Percentiles rank a stretch among this genome's conserved stretches.
These are phyloP conservation scores for Linnemannia hyalina DNA, from an alignment of 192 early-diverging fungal genomes.

Conservation along the genomic window DNA sequence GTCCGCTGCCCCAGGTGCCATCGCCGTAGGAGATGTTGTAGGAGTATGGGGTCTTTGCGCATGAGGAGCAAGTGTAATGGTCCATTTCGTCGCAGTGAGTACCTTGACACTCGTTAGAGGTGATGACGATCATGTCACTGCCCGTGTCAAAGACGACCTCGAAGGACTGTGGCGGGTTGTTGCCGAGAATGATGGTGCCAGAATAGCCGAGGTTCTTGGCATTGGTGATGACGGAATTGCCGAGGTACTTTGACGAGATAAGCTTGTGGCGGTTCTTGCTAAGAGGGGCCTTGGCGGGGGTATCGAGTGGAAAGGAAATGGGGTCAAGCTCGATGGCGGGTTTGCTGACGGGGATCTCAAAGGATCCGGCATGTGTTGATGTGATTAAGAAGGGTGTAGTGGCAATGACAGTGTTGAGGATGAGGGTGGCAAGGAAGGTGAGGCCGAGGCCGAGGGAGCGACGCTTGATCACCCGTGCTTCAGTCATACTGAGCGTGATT, in stretches of 20 bases:
- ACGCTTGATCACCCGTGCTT: not conserved
- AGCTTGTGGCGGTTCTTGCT: not conserved
- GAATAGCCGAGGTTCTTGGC: constrained; percentile 76
- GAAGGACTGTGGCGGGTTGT: constrained; percentile 87
- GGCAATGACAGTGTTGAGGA: not conserved
- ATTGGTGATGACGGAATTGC: constrained; percentile 23
- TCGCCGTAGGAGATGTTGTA: constrained; percentile 37
- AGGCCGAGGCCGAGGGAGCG: not conserved
- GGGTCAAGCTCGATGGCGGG: not conserved
- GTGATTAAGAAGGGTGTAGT: not conserved
- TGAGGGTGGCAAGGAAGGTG: not conserved
- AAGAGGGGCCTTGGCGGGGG: not conserved
- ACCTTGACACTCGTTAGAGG: constrained; percentile 28
- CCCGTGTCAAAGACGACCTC: constrained; percentile 92
- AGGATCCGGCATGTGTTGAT: constrained; percentile 3
- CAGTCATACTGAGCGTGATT: not conserved
- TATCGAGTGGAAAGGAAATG: constrained; percentile 1
- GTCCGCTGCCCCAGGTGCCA: constrained; percentile 29
- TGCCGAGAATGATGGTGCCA: constrained; percentile 82
- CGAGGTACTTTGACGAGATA: constrained; percentile 25
- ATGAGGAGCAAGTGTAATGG: constrained; percentile 26
- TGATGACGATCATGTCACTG: constrained; percentile 35
- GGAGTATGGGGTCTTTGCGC: constrained; percentile 29
- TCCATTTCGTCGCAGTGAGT: constrained; percentile 24
- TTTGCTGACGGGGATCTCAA: constrained; percentile 22